Evolutionary conservation across 176 grass and related monocot genomes (phyloP), one percentile per base, ranked within the genome.

Genomic region (Triticum dicoccoides): DNA sequence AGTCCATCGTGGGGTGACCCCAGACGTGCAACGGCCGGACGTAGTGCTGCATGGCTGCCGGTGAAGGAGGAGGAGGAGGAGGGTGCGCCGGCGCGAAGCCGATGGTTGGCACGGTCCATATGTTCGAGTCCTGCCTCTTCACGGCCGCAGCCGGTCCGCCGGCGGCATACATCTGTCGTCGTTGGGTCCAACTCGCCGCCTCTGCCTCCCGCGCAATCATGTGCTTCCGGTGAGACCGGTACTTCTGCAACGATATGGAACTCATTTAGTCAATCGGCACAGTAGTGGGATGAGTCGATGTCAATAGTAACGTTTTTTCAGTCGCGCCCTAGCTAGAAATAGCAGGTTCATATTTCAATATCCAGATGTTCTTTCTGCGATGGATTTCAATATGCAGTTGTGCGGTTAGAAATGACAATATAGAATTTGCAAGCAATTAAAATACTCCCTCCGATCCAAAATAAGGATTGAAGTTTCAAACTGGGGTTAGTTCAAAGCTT

Each of bases 221-320:
- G 85, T 98, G 93, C 85, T 96, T 98, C 52, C 96, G 83, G 33
- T 96, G 96, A 3, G 93, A 98, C 34, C 96, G 86, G 80, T 98
- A 98, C 34, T 98, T 98, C 96, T 98, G 90, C 80, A 79, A 6
- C 10, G 9, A 73, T 39, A 59, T 66, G 15, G 3, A 72, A 20
- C 49, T 24, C n/a, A 52, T 24, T 25, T 38, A 17, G 11, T 54
- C 15, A 1, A 17, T 82, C 6, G 15, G 51, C 15, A 54, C 18
- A 24, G n/a, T 12, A 23, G 20, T 37, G 5, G 18, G 42, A 52
- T 29, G 1, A 13, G 10, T 69, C 18, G 1, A 24, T 54, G 20
- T 15, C 27, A 25, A 3, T 34, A 6, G 44, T 21, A 51, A 49
- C 45, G 12, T 35, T 2, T 64, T 27, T 65, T 65, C 11, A 61